These are phyloP conservation scores for Mucor saturninus DNA, from an alignment of 371 early-diverging fungal genomes.

Conservation along the genomic window DNA sequence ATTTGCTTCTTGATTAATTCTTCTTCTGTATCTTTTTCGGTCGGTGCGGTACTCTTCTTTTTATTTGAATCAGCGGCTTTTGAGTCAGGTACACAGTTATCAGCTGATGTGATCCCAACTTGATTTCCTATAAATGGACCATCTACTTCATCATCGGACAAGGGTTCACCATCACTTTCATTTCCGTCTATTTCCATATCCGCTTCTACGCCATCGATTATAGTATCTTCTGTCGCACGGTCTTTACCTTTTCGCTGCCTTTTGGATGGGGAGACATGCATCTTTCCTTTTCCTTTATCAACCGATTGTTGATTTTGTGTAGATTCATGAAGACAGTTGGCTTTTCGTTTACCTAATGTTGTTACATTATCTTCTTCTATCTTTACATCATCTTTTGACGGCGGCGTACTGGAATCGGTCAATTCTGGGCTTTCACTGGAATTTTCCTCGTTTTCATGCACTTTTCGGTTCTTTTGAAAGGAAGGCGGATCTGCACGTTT, in stretches of 20 bases:
- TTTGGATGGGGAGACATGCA: neutral
- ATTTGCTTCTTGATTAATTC: slow-evolving; percentile 6
- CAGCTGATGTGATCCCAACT: slow-evolving; percentile 1
- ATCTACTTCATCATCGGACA: slow-evolving; percentile 1
- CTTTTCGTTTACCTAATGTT: neutral
- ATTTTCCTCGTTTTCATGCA: slow-evolving; percentile 25
- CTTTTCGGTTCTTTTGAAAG: slow-evolving; percentile 64
- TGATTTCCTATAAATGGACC: slow-evolving; percentile 4
- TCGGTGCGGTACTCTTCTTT: neutral
- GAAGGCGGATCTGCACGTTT: slow-evolving; percentile 92
- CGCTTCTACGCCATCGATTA: neutral
- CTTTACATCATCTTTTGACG: no score
- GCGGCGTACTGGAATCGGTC: no score
- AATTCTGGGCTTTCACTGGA: neutral
- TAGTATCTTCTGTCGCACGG: neutral
- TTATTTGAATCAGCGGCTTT: neutral
- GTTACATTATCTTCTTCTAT: neutral
- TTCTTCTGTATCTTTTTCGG: neutral
- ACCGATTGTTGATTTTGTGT: no score
- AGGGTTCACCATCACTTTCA: neutral
- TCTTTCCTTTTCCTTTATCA: no score
- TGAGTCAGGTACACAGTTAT: neutral
- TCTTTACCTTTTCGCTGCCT: neutral
- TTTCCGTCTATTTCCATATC: neutral
- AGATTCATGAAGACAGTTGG: no score